Evolutionary conservation across 352 stramenopile species (phyloP).

Genomic region (Pythium aquatile): DNA sequence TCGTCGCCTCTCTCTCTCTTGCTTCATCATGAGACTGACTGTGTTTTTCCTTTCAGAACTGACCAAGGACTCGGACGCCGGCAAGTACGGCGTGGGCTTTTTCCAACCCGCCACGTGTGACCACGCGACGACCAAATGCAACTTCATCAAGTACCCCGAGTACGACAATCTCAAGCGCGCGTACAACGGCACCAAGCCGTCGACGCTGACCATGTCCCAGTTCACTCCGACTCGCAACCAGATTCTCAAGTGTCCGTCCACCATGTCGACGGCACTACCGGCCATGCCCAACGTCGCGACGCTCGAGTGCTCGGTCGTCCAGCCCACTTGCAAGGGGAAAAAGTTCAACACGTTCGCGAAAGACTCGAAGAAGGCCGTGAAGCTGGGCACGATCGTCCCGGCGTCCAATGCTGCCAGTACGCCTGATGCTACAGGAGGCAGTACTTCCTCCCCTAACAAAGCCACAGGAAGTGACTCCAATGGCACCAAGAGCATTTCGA

Average conservation of each 20-base stretch:
- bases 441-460: neutral
- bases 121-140: conserved; percentile 33
- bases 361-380: conserved; percentile 10
- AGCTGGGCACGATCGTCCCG: conserved; percentile 5
- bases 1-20: no score
- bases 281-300: conserved; percentile 24
- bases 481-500: neutral
- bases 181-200: conserved; percentile 41
- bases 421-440: neutral
- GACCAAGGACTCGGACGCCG: conserved; percentile 34
- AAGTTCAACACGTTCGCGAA: conserved; percentile 57
- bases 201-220: conserved; percentile 31
- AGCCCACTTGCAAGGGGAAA: conserved; percentile 40
- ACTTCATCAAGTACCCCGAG: conserved; percentile 47
- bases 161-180: conserved; percentile 44
- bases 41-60: conserved; percentile 11
- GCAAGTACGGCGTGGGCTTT: conserved; percentile 46
- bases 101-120: conserved; percentile 45
- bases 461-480: neutral
- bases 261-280: conserved; percentile 24
- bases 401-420: conserved; percentile 5
- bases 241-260: conserved; percentile 32
- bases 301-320: conserved; percentile 38
- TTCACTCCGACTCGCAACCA: conserved; percentile 29
- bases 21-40: no score